phyloP scores from a whole-genome alignment of 345 rosid species.

The Aquilaria yunnanensis region DNA sequence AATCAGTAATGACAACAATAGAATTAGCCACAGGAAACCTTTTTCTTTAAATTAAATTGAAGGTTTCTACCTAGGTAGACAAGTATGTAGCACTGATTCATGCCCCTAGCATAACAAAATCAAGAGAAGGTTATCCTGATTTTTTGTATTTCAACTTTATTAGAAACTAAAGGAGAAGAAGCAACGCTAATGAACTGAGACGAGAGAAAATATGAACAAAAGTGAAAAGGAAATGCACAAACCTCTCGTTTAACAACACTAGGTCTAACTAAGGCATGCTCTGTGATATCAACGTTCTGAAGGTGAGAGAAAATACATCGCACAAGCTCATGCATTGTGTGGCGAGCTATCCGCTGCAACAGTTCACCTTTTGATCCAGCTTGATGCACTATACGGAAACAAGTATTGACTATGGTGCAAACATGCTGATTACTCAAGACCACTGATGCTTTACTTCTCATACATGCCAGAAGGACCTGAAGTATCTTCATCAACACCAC shows the following conservation, averaged over 20 bases:
- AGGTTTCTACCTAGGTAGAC: no score
- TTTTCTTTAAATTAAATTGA: no score
- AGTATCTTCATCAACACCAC: constrained; percentile 97
- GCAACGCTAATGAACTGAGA: neutral
- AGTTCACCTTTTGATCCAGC: constrained; percentile 74
- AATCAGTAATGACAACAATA: no score
- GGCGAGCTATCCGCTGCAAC: constrained; percentile 86
- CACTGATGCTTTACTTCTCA: constrained; percentile 89
- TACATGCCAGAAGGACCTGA: constrained; percentile 91
- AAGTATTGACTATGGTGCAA: constrained; percentile 92
- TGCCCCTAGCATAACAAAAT: neutral
- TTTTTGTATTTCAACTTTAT: neutral
- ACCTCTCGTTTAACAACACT: constrained; percentile 61
- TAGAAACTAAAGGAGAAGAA: constrained; percentile 7
- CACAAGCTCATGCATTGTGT: constrained; percentile 88
- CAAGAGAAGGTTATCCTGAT: constrained; percentile 2
- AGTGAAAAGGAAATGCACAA: constrained; percentile 11
- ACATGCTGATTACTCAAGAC: constrained; percentile 96
- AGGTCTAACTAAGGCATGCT: constrained; percentile 61
- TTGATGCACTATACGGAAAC: constrained; percentile 97
- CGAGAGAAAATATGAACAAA: constrained; percentile 4
- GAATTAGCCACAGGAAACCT: no score
- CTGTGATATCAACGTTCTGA: constrained; percentile 71
- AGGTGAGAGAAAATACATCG: constrained; percentile 93
- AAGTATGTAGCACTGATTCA: no score